Percentiles rank a stretch among this genome's conserved stretches.
These are phyloP conservation scores for Cenchrus fungigraminus DNA, from an alignment of 176 grass and related monocot species.

Conservation along the genomic window DNA sequence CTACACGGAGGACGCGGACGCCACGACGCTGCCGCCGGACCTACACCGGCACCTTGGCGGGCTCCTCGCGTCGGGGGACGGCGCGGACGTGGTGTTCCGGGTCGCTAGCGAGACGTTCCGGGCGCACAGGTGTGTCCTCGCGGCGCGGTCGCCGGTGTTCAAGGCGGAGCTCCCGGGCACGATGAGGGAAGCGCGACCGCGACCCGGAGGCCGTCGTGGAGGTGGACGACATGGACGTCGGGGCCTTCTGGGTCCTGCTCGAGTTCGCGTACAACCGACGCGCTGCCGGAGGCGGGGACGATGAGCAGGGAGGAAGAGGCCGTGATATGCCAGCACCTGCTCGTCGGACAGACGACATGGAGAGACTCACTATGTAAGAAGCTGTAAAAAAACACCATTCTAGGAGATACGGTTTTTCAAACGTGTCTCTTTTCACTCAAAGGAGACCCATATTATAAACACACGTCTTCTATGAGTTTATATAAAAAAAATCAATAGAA, in stretches of 20 bases:
- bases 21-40: not conserved
- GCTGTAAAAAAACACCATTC: no score
- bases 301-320: not conserved
- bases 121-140: slow-evolving; percentile 29
- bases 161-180: slow-evolving; percentile 16
- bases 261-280: not conserved
- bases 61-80: not conserved
- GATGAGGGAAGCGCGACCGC: not conserved
- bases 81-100: slow-evolving; percentile 31
- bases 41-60: slow-evolving; percentile 11
- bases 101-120: slow-evolving; percentile 17
- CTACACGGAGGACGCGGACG: not conserved
- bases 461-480: no score
- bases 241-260: not conserved
- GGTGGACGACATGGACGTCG: not conserved
- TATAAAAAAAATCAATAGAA: no score
- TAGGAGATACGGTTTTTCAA: no score
- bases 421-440: no score
- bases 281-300: not conserved
- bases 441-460: no score
- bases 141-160: slow-evolving; percentile 23
- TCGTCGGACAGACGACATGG: not conserved
- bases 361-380: not conserved
- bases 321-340: not conserved
- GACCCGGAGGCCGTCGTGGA: not conserved